These are phyloP conservation scores for Talaromyces sp. DNA, from an alignment of 2,329 filamentous ascomycete species.

Conservation along the genomic window DNA sequence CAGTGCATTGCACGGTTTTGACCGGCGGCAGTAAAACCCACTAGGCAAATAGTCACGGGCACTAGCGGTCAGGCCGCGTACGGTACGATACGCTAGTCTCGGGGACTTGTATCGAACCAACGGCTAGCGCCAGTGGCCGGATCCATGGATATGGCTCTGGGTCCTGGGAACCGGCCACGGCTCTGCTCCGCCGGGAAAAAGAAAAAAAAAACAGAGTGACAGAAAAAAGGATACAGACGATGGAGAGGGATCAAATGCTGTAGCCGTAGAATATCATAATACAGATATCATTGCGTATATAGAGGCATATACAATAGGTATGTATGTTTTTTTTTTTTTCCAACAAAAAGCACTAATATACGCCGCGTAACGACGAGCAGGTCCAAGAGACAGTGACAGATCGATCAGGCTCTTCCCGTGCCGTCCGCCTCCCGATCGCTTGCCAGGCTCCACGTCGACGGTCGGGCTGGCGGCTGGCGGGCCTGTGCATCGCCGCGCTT, in stretches of 20 bases:
- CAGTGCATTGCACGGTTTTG: neutral
- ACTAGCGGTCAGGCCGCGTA: neutral
- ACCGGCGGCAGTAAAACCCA: neutral
- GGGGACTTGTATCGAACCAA: constrained; percentile 2
- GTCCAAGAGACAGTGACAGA: neutral
- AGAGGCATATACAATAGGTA: no score
- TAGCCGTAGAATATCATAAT: no score
- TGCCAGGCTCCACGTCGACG: neutral
- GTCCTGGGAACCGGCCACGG: constrained; percentile 9
- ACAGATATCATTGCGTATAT: no score
- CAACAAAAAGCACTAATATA: no score
- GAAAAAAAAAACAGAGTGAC: neutral
- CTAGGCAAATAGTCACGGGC: neutral
- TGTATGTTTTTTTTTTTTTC: no score
- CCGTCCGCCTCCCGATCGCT: constrained; percentile 10
- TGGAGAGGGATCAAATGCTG: no score
- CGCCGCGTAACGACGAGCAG: no score
- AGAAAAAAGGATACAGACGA: neutral
- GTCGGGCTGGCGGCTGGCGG: neutral
- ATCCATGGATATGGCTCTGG: constrained; percentile 14
- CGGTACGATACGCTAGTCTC: constrained; percentile 3
- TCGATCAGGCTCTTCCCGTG: constrained; percentile 8
- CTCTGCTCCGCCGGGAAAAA: neutral
- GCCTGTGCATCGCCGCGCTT: neutral
- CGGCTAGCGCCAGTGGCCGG: constrained; percentile 9